Evolutionary conservation across 768 basidiomycete species (phyloP).

Genomic region (Leucocoprinus birnbaumii): DNA sequence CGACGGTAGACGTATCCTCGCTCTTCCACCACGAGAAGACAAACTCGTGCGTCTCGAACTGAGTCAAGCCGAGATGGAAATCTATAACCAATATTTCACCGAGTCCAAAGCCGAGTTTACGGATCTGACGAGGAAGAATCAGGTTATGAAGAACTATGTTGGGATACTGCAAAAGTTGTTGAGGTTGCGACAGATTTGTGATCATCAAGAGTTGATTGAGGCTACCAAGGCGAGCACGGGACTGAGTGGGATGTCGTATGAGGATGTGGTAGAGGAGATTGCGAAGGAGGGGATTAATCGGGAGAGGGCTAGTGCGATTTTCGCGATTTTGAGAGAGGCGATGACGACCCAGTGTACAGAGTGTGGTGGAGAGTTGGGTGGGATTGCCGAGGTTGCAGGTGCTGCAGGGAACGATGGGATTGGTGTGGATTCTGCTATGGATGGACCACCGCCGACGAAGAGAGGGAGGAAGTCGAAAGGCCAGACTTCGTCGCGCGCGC

Average conservation of each 20-base stretch:
- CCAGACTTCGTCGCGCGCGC: slow-evolving; percentile 60
- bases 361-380: slow-evolving; percentile 76
- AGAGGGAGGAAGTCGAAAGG: slow-evolving; percentile 47
- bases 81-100: slow-evolving; percentile 87
- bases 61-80: slow-evolving; percentile 72
- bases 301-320: slow-evolving; percentile 75
- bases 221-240: slow-evolving; percentile 51
- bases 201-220: slow-evolving; percentile 88
- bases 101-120: slow-evolving; percentile 93
- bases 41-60: slow-evolving; percentile 85
- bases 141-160: slow-evolving; percentile 98
- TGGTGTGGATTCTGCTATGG: slow-evolving; percentile 20
- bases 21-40: slow-evolving; percentile 88
- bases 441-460: slow-evolving; percentile 45
- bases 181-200: slow-evolving; percentile 95
- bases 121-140: slow-evolving; percentile 81
- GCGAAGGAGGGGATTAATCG: slow-evolving; percentile 74
- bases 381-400: slow-evolving; percentile 41
- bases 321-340: slow-evolving; percentile 81
- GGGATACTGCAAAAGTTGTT: slow-evolving; percentile 96
- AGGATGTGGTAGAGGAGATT: slow-evolving; percentile 77
- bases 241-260: slow-evolving; percentile 63
- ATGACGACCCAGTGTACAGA: slow-evolving; percentile 88
- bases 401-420: slow-evolving; percentile 28
- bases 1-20: slow-evolving; percentile 82